A percentile compares a stretch with the other conserved stretches of the same genome.
Evolutionary conservation across 2,329 filamentous ascomycete species (phyloP).

Genomic region (Rhynchosporium secalis): DNA sequence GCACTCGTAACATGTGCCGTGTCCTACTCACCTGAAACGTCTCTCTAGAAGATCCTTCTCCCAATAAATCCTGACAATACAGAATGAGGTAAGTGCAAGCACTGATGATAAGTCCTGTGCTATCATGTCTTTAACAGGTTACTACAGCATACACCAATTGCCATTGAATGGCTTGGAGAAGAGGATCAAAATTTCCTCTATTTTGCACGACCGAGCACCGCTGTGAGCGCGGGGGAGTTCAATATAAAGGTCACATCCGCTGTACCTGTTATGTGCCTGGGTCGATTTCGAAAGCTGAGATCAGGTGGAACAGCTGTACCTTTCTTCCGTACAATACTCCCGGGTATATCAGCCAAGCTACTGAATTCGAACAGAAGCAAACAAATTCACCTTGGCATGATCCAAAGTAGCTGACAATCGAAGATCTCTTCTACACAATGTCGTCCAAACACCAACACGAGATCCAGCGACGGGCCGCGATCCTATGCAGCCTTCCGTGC

Average conservation of each 20-base stretch:
- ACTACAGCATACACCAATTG: no score
- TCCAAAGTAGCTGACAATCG: not conserved
- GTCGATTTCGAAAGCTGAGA: not conserved
- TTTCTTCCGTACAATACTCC: not conserved
- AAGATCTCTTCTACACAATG: not conserved
- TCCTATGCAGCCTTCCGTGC: not conserved
- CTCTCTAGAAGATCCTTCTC: not conserved
- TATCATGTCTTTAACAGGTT: no score
- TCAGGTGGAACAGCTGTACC: not conserved
- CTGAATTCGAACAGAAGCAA: not conserved
- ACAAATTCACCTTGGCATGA: not conserved
- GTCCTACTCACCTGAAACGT: no score
- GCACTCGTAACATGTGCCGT: not conserved
- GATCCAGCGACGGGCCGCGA: not conserved
- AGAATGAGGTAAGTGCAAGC: no score
- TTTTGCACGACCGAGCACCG: no score
- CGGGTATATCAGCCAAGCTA: not conserved
- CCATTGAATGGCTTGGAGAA: not conserved
- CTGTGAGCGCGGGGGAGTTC: not conserved
- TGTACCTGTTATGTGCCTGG: conserved; percentile 2
- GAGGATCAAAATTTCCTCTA: not conserved
- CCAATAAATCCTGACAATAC: no score
- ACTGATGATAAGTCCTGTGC: no score
- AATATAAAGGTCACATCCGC: not conserved
- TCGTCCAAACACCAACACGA: not conserved